A percentile compares a stretch with the other conserved stretches of the same genome.
Conservation (phyloP, 352 stramenopile species). For the Phytophthora cactorum region DNA sequence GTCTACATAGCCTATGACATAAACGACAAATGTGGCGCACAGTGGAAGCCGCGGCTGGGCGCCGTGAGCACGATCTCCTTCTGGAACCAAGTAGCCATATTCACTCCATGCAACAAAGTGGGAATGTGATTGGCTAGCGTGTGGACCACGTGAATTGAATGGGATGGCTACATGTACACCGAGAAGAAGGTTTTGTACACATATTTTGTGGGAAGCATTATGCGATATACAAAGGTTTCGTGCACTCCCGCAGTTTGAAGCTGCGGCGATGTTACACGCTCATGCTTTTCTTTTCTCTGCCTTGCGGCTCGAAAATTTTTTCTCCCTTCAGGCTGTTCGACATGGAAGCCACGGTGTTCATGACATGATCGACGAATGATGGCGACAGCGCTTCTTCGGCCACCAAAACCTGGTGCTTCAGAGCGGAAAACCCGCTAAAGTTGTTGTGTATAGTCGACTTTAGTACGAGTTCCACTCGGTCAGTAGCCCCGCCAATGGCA, state of each 20-base stretch:
- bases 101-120: constrained; percentile 5
- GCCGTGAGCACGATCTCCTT: constrained; percentile 88
- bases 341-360: constrained; percentile 15
- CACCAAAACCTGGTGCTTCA: constrained; percentile 25
- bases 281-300: constrained; percentile 14
- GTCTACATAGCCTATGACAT: background rate
- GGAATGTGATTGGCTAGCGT: constrained; percentile 5
- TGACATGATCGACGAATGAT: constrained; percentile 18
- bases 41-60: constrained; percentile 82
- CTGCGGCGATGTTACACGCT: constrained; percentile 5
- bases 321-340: constrained; percentile 23
- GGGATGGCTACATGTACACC: constrained; percentile 2
- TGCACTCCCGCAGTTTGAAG: background rate
- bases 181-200: background rate
- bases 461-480: constrained; percentile 28
- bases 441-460: constrained; percentile 18
- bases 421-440: constrained; percentile 27
- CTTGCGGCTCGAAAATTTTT: background rate
- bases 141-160: background rate
- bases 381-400: constrained; percentile 23
- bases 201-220: too few species aligned
- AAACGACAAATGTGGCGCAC: constrained; percentile 33
- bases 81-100: constrained; percentile 82
- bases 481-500: background rate
- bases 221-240: too few species aligned